Conservation (phyloP, 768 basidiomycete species). For the Cyclocybe aegerita region DNA sequence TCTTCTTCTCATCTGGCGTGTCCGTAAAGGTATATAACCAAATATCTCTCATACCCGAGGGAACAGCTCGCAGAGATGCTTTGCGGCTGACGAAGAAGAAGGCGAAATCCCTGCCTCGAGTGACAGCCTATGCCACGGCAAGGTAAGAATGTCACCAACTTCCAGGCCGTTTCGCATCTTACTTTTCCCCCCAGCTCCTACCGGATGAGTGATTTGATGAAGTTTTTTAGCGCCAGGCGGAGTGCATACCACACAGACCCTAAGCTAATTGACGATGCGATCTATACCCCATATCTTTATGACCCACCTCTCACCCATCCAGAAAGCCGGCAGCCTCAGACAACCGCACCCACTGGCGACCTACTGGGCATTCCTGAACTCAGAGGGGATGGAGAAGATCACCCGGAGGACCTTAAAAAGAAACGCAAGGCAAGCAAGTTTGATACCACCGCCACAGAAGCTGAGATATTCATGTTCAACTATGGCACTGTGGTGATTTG, state of each 20-base stretch:
- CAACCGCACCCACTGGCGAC: slow-evolving; percentile 55
- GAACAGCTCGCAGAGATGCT: slow-evolving; percentile 90
- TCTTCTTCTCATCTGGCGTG: slow-evolving; percentile 1
- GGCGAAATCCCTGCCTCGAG: slow-evolving; percentile 85
- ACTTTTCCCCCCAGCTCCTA: slow-evolving; percentile 62
- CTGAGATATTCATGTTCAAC: slow-evolving; percentile 91
- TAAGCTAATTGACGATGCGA: slow-evolving; percentile 86
- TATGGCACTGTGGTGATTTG: slow-evolving; percentile 96
- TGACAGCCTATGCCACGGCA: slow-evolving; percentile 96
- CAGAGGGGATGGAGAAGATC: slow-evolving; percentile 33
- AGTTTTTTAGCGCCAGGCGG: slow-evolving; percentile 85
- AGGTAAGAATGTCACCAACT: slow-evolving; percentile 47
- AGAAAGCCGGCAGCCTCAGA: slow-evolving; percentile 24
- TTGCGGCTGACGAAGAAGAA: slow-evolving; percentile 91
- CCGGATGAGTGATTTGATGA: slow-evolving; percentile 82
- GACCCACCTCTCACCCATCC: slow-evolving; percentile 45
- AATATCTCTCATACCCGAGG: slow-evolving; percentile 90
- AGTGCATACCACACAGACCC: slow-evolving; percentile 83
- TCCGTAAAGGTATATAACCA: slow-evolving; percentile 81
- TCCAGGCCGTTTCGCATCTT: background rate
- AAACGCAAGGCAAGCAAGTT: slow-evolving; percentile 67
- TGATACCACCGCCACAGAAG: slow-evolving; percentile 62
- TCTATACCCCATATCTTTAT: slow-evolving; percentile 91
- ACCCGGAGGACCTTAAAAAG: slow-evolving; percentile 28
- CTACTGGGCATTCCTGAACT: slow-evolving; percentile 79